Evolutionary conservation across 345 rosid genomes (phyloP).

Genomic region (Hibiscus mutabilis): DNA sequence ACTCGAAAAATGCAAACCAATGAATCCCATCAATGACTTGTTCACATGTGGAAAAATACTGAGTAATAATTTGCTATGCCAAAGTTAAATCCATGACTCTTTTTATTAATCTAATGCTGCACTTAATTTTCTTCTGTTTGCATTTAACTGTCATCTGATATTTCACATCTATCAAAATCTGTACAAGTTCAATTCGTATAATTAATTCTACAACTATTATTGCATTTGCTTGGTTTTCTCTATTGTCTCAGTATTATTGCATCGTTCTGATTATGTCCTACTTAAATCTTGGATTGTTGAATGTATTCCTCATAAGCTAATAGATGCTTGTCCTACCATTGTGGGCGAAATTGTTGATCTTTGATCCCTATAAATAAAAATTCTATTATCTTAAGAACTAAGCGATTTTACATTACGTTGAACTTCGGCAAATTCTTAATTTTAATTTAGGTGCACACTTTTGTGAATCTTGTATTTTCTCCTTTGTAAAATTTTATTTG

Average conservation of each 20-base stretch:
- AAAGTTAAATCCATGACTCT: background rate
- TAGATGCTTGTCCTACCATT: background rate
- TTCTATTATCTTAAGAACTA: background rate
- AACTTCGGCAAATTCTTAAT: background rate
- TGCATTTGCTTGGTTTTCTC: background rate
- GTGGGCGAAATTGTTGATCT: background rate
- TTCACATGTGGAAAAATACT: background rate
- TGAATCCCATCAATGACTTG: conserved; percentile 16
- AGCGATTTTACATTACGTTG: background rate
- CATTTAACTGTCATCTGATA: conserved; percentile 3
- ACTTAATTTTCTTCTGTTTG: background rate
- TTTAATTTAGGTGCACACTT: background rate
- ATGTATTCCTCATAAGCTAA: background rate
- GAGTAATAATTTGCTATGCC: background rate
- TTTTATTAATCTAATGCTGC: background rate
- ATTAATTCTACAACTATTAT: conserved; percentile 47
- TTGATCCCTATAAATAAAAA: background rate
- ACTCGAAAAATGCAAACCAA: background rate
- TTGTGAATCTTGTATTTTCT: background rate
- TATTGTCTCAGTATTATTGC: background rate
- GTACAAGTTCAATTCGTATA: conserved; percentile 54
- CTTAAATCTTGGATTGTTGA: background rate
- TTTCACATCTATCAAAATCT: conserved; percentile 14
- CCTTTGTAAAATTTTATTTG: background rate
- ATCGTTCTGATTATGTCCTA: background rate